Base-by-base conservation (phyloP, 371 early-diverging fungal species). In the Funneliformis caledonium region DNA sequence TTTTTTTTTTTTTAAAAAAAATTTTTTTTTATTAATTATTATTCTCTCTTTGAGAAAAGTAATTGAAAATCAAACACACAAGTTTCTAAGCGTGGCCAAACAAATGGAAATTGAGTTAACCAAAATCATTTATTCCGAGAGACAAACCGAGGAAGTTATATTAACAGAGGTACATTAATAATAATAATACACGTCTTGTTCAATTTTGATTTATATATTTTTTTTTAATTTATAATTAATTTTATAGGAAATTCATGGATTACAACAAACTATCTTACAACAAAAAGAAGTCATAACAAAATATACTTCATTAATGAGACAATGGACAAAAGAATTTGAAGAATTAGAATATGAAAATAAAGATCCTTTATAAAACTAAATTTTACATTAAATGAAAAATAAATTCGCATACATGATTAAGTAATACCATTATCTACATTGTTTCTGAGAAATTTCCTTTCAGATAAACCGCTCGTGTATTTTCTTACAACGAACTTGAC, bases 271-370 rank as follows among this genome's bases (percentile, higher is more conserved):
- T 33, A 48, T 72, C 33, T 16, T 14, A 33, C 50, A 52, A 56
- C 73, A 72, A 52, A 72, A 50, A 52, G 73, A 72, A 56, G 73
- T 72, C 19, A 72, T 72, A 33, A 26, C 26, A 33, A 72, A 72
- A 37, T 72, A 72, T 52, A 72, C 73, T 56, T 26, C 5, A 31
- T 52, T 72, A 14, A 45, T 72, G 16, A 72, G 26, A 33, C 4
- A 52, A 52, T 72, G 73, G 73, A 45, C 50, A 52, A 72, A 52
- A 56, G 73, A 72, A 52, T 72, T 72, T 72, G 22, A 45, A 19
- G 37, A 52, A 31, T 52, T 72, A 33, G 73, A 72, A 33, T 56
- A 72, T 33, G 73, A 72, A 31, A 48, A 72, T 72, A 70, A 45
- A 22, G 8, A 26, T 43, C 47, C 70, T 47, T 26, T 70, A 70